phyloP scores from a whole-genome alignment of 371 early-diverging fungal genomes.

The Mucor irregularis region DNA sequence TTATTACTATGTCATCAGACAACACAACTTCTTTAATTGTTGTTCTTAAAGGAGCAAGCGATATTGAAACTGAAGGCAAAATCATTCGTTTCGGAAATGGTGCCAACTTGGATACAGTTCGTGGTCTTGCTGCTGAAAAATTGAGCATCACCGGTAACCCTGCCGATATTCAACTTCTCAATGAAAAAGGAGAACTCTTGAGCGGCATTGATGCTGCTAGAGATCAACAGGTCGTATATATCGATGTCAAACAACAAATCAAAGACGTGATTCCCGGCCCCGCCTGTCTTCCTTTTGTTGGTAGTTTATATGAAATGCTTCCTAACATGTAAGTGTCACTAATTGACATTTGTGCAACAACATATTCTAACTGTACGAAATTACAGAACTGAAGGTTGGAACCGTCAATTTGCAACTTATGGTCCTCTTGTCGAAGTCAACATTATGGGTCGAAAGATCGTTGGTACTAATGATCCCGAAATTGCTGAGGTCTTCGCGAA shows the following conservation, averaged over 20 bases:
- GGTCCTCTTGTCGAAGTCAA: conserved; percentile 35
- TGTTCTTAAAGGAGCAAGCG: conserved; percentile 15
- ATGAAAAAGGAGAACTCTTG: conserved; percentile 16
- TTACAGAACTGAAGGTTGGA: conserved; percentile 27
- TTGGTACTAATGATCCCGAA: conserved; percentile 37
- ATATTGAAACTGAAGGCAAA: conserved; percentile 30
- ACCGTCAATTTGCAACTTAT: conserved; percentile 25
- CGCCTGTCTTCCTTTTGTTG: conserved; percentile 30
- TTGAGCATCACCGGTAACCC: conserved; percentile 13
- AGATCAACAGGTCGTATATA: conserved; percentile 27
- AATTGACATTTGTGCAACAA: not conserved
- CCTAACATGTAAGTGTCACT: conserved; percentile 30
- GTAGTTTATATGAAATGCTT: conserved; percentile 37
- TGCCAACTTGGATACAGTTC: conserved; percentile 29
- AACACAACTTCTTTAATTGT: conserved; percentile 33
- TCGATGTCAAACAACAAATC: conserved; percentile 23
- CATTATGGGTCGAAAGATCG: conserved; percentile 20
- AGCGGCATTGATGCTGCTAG: conserved; percentile 24
- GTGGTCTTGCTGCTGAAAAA: conserved; percentile 32
- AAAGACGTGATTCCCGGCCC: conserved; percentile 33
- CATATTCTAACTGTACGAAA: not conserved
- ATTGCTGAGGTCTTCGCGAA: conserved; percentile 35
- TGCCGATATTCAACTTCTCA: conserved; percentile 14
- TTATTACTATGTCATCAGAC: conserved; percentile 11
- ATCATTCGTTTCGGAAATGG: conserved; percentile 30